Evolutionary conservation across 345 rosid species (phyloP).

Genomic region (Eucalyptus decipiens): DNA sequence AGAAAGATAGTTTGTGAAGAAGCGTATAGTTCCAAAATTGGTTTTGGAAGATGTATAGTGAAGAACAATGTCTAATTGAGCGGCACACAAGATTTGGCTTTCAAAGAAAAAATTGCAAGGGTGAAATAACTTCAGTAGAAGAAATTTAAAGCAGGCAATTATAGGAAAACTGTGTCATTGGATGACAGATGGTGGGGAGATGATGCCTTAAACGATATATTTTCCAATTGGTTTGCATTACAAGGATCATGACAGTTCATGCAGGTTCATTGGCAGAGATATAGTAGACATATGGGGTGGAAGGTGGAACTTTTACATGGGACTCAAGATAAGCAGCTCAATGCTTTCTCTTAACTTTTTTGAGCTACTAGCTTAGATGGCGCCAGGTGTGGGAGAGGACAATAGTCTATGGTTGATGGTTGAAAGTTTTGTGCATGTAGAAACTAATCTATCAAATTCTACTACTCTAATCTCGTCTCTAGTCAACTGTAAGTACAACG

Average conservation of each 20-base stretch:
- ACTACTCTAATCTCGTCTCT: background rate
- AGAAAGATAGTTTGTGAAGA: background rate
- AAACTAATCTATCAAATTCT: background rate
- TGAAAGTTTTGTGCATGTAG: background rate
- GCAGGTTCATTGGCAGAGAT: background rate
- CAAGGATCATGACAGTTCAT: background rate
- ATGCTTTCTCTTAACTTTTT: background rate
- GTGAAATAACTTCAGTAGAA: background rate
- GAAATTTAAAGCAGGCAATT: background rate
- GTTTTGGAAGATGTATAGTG: background rate
- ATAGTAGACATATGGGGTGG: background rate
- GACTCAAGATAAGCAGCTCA: background rate
- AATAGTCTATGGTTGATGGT: background rate
- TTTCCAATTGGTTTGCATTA: background rate
- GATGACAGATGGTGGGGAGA: background rate
- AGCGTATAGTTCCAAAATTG: background rate
- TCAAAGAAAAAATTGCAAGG: background rate
- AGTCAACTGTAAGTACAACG: background rate
- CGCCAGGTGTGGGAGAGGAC: background rate
- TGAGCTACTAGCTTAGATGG: background rate
- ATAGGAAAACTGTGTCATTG: background rate
- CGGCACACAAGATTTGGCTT: background rate
- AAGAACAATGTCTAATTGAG: background rate
- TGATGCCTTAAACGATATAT: background rate
- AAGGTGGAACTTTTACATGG: background rate